phyloP scores from a whole-genome alignment of 257 asterid species.

The Solanum chmielewskii region DNA sequence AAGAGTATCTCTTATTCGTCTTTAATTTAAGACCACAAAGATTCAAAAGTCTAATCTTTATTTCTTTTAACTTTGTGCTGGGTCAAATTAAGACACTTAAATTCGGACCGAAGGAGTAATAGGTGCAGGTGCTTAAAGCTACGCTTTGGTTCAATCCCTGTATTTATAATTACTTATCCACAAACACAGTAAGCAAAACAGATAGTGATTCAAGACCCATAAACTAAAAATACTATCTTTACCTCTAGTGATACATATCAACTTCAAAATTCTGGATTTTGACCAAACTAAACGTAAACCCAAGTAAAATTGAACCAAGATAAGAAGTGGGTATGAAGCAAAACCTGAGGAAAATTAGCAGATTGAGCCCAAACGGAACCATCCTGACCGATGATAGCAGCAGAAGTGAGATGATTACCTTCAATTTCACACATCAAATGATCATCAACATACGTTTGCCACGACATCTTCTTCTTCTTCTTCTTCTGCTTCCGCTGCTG shows the following conservation, averaged over 20 bases:
- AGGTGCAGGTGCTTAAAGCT: not conserved
- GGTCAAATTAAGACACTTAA: not conserved
- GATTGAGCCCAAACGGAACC: slow-evolving; percentile 25
- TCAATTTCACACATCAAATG: slow-evolving; percentile 28
- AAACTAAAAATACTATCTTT: not conserved
- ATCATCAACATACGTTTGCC: slow-evolving; percentile 20
- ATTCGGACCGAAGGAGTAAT: not conserved
- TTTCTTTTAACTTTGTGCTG: not conserved
- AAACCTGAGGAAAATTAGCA: slow-evolving; percentile 20
- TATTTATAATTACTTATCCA: not conserved
- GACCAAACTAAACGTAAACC: not conserved
- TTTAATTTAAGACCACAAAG: not conserved
- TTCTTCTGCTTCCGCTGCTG: not conserved
- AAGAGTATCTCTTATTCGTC: not conserved
- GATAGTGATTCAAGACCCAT: not conserved
- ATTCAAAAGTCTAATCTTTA: not conserved
- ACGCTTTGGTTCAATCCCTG: not conserved
- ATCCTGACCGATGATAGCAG: slow-evolving; percentile 22
- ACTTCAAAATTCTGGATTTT: not conserved
- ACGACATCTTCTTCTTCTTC: slow-evolving; percentile 12
- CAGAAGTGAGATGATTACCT: slow-evolving; percentile 15
- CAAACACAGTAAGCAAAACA: not conserved
- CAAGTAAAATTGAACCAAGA: not conserved
- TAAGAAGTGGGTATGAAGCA: not conserved
- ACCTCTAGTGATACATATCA: not conserved